Conservation (phyloP, 1,284 basidiomycete species). For the Puccinia novopanici region DNA sequence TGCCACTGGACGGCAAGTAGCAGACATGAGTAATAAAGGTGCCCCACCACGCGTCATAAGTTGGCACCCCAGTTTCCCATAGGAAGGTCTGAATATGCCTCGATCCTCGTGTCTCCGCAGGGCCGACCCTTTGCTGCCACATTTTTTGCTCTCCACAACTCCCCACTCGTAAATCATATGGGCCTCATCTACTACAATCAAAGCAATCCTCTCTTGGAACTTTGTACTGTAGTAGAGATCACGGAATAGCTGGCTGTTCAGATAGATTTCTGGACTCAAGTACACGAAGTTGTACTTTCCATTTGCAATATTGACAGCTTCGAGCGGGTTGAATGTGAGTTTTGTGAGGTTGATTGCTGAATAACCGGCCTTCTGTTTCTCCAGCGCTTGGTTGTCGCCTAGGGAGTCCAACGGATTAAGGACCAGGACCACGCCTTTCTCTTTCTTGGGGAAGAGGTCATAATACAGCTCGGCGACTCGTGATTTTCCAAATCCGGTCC, state of each 20-base stretch:
- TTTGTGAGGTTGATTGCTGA: constrained; percentile 26
- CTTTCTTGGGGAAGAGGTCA: neutral
- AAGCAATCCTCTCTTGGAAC: neutral
- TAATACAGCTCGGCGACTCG: neutral
- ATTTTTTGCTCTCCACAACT: neutral
- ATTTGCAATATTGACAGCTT: neutral
- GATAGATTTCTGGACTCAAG: constrained; percentile 18
- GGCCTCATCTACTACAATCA: constrained; percentile 21
- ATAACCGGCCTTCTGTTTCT: constrained; percentile 6
- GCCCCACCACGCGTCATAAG: neutral
- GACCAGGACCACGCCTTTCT: neutral
- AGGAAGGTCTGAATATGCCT: neutral
- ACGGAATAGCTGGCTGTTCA: constrained; percentile 1
- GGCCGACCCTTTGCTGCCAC: neutral
- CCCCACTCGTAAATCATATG: neutral
- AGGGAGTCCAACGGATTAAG: constrained; percentile 16
- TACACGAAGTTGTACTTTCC: constrained; percentile 21
- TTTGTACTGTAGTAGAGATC: neutral
- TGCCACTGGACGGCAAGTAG: constrained; percentile 7
- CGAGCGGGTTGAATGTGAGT: neutral
- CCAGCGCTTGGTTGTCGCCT: constrained; percentile 6
- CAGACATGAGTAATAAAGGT: neutral
- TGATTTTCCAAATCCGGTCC: too few relatives aligned
- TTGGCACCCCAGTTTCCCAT: neutral
- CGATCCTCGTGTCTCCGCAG: neutral